Evolutionary conservation across 2,329 filamentous ascomycete species (phyloP).

Genomic region (Aspergillus calidoustus): DNA sequence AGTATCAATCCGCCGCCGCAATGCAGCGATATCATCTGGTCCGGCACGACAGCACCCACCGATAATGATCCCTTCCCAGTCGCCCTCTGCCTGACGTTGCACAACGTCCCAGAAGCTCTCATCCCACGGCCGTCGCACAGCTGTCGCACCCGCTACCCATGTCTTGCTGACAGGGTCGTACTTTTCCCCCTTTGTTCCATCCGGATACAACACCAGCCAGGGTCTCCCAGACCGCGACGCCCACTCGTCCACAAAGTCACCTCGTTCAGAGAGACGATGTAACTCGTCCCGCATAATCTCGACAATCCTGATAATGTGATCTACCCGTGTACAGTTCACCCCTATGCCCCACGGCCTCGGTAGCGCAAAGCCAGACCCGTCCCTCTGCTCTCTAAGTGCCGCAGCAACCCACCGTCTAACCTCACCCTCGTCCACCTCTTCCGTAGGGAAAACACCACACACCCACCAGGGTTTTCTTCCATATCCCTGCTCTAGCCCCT

Average conservation of each 20-base stretch:
- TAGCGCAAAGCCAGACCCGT: constrained; percentile 8
- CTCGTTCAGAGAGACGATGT: constrained; percentile 38
- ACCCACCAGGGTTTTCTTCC: constrained; percentile 60
- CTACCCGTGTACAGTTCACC: constrained; percentile 64
- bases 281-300: constrained; percentile 42
- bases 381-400: constrained; percentile 34
- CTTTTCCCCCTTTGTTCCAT: constrained; percentile 70
- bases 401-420: constrained; percentile 47
- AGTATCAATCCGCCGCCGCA: constrained; percentile 18
- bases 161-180: constrained; percentile 67
- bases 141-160: constrained; percentile 52
- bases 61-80: constrained; percentile 21
- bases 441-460: constrained; percentile 64
- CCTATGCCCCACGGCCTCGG: constrained; percentile 64
- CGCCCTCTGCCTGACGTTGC: constrained; percentile 10
- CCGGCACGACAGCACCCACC: constrained; percentile 23
- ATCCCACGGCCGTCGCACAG: constrained; percentile 19
- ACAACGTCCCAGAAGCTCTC: constrained; percentile 20
- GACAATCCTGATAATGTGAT: constrained; percentile 26
- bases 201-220: constrained; percentile 67
- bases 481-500: background rate
- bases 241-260: constrained; percentile 30
- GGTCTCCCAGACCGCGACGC: constrained; percentile 39
- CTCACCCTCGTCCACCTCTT: constrained; percentile 54
- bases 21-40: constrained; percentile 21